phyloP scores from a whole-genome alignment of 169 alveolate genomes.

The Plasmodium vivax region DNA sequence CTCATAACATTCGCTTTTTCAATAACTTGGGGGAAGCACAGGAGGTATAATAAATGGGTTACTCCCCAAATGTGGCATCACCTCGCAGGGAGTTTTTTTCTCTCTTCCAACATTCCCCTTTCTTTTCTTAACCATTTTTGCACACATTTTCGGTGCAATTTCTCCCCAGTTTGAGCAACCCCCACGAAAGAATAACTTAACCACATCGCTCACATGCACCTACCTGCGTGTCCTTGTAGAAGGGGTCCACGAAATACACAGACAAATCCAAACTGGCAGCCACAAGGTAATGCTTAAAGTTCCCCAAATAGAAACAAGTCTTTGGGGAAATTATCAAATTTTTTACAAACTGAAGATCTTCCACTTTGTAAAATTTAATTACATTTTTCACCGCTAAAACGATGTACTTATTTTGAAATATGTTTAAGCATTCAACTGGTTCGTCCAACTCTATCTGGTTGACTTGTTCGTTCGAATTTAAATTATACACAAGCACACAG shows the following conservation, averaged over 20 bases:
- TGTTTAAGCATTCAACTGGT: slow-evolving; percentile 41
- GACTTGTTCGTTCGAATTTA: background rate
- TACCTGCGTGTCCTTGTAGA: slow-evolving; percentile 23
- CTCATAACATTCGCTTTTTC: background rate
- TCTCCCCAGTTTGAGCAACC: background rate
- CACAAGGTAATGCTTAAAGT: slow-evolving; percentile 34
- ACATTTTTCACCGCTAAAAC: slow-evolving; percentile 39
- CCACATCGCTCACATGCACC: background rate
- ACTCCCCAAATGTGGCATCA: background rate
- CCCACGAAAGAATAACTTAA: background rate
- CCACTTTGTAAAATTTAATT: slow-evolving; percentile 37
- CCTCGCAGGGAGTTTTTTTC: background rate
- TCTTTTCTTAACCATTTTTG: background rate
- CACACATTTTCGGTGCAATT: background rate
- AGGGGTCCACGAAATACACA: slow-evolving; percentile 51
- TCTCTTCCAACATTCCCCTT: background rate
- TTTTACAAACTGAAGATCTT: slow-evolving; percentile 4
- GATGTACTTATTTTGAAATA: slow-evolving; percentile 52
- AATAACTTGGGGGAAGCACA: background rate
- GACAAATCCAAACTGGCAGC: slow-evolving; percentile 51
- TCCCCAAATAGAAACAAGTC: slow-evolving; percentile 35
- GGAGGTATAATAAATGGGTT: background rate
- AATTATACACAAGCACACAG: slow-evolving; percentile 34
- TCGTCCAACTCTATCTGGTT: slow-evolving; percentile 49
- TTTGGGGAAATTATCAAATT: slow-evolving; percentile 40